A percentile compares a stretch with the other conserved stretches of the same genome.
phyloP scores from a whole-genome alignment of 805 yeast genomes.

The Spathaspora arborariae region DNA sequence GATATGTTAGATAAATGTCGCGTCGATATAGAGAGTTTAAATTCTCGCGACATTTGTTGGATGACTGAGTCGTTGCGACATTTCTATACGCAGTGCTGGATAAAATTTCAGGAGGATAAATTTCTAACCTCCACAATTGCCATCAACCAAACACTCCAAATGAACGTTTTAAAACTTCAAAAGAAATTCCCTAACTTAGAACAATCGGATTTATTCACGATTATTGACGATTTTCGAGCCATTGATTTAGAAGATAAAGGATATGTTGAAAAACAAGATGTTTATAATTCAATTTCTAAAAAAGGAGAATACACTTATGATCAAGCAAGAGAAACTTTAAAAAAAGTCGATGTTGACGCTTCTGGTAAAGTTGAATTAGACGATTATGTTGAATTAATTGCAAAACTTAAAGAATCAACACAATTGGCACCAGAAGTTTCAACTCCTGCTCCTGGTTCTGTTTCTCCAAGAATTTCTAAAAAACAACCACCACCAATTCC shows the following conservation, averaged over 20 bases:
- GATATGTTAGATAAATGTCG: not conserved
- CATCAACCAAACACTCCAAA: slow-evolving; percentile 8
- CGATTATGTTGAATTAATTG: slow-evolving; percentile 81
- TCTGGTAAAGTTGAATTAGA: slow-evolving; percentile 96
- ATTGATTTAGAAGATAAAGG: slow-evolving; percentile 92
- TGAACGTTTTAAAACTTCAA: slow-evolving; percentile 46
- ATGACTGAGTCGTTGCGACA: too few species aligned
- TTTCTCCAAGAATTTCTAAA: slow-evolving; percentile 17
- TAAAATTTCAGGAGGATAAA: not conserved
- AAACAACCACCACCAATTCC: slow-evolving; percentile 35
- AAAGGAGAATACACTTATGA: slow-evolving; percentile 84
- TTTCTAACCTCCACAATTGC: not conserved
- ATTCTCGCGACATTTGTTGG: too few species aligned
- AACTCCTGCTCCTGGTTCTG: slow-evolving; percentile 12
- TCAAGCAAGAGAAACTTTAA: slow-evolving; percentile 89
- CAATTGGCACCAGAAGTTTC: slow-evolving; percentile 13
- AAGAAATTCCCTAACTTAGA: slow-evolving; percentile 81
- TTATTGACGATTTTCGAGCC: slow-evolving; percentile 80
- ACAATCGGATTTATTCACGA: slow-evolving; percentile 80
- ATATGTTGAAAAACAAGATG: slow-evolving; percentile 88
- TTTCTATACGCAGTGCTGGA: too few species aligned
- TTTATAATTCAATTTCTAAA: slow-evolving; percentile 75
- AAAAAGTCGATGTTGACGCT: slow-evolving; percentile 89
- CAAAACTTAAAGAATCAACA: slow-evolving; percentile 62
- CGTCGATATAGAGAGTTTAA: too few species aligned